Percentiles rank a stretch among this genome's conserved stretches.
These are phyloP conservation scores for Candida caryicola DNA, from an alignment of 805 yeast species.

Conservation along the genomic window DNA sequence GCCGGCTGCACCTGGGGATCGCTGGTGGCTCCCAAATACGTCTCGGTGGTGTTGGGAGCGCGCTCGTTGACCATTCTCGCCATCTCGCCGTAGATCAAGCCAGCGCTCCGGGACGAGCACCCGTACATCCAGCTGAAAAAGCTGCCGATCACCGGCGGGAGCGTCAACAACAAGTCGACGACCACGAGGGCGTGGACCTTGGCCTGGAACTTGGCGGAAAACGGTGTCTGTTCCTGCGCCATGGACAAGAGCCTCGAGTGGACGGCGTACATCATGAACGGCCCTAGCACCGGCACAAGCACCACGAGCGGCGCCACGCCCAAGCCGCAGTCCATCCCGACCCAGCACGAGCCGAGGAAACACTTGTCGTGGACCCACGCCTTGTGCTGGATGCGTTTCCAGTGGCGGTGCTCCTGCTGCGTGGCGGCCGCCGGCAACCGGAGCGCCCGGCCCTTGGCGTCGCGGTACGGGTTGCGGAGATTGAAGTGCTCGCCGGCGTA, in stretches of 20 bases:
- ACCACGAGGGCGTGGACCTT: slow-evolving; percentile 75
- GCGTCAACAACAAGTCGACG: slow-evolving; percentile 68
- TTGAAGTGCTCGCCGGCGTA: slow-evolving; percentile 64
- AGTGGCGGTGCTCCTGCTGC: slow-evolving; percentile 58
- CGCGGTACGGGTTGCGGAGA: slow-evolving; percentile 64
- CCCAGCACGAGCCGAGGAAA: slow-evolving; percentile 68
- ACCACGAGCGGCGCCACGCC: slow-evolving; percentile 76
- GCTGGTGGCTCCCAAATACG: slow-evolving; percentile 3
- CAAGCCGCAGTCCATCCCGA: slow-evolving; percentile 66
- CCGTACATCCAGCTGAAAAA: slow-evolving; percentile 77
- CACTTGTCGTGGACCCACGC: slow-evolving; percentile 91
- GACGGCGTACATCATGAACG: slow-evolving; percentile 71
- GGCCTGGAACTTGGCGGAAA: slow-evolving; percentile 60
- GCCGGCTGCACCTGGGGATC: neutral
- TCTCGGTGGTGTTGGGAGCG: slow-evolving; percentile 8
- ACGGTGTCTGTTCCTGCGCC: slow-evolving; percentile 54
- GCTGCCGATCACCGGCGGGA: slow-evolving; percentile 80
- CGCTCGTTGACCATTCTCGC: slow-evolving; percentile 14
- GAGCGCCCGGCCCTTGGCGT: slow-evolving; percentile 57
- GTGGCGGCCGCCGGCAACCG: slow-evolving; percentile 52
- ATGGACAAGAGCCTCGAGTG: slow-evolving; percentile 64
- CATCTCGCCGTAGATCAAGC: slow-evolving; percentile 52
- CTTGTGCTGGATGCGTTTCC: slow-evolving; percentile 68
- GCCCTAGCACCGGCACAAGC: slow-evolving; percentile 82
- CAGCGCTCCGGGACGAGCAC: slow-evolving; percentile 88